Evolutionary conservation across 2,329 filamentous ascomycete genomes (phyloP).

Genomic region (Epichloe bromicola): DNA sequence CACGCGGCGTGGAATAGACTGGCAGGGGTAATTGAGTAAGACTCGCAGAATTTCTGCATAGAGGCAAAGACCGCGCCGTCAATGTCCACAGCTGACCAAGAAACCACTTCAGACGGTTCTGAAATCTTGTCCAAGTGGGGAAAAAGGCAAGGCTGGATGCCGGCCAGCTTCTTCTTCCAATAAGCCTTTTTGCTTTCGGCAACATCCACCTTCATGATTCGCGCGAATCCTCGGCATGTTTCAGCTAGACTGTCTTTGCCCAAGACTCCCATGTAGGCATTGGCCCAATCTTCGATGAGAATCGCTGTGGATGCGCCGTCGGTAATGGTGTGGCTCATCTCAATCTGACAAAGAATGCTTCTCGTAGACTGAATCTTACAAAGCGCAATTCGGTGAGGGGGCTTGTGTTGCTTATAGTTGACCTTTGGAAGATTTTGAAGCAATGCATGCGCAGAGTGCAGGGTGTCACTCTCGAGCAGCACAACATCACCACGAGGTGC

Average conservation of each 20-base stretch:
- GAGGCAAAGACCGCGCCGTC: background rate
- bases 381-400: constrained; percentile 1
- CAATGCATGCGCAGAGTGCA: background rate
- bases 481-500: background rate
- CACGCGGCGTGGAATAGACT: constrained; percentile 38
- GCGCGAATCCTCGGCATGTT: constrained; percentile 2
- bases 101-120: background rate
- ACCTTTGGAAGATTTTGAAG: background rate
- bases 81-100: background rate
- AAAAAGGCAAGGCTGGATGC: constrained; percentile 7
- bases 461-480: background rate
- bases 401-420: constrained; percentile 1
- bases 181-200: constrained; percentile 2
- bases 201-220: constrained; percentile 1
- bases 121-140: background rate
- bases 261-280: constrained; percentile 1
- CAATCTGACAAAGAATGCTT: constrained; percentile 14
- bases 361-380: background rate
- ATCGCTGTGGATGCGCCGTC: constrained; percentile 19
- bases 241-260: background rate
- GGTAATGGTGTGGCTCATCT: constrained; percentile 22
- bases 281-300: constrained; percentile 5
- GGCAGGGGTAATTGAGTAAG: constrained; percentile 31
- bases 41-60: constrained; percentile 22
- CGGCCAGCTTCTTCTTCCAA: constrained; percentile 6